Percentiles rank a stretch among this genome's conserved stretches.
Conservation (phyloP, 129 eudicot species). For the Gnaphalium uliginosum region DNA sequence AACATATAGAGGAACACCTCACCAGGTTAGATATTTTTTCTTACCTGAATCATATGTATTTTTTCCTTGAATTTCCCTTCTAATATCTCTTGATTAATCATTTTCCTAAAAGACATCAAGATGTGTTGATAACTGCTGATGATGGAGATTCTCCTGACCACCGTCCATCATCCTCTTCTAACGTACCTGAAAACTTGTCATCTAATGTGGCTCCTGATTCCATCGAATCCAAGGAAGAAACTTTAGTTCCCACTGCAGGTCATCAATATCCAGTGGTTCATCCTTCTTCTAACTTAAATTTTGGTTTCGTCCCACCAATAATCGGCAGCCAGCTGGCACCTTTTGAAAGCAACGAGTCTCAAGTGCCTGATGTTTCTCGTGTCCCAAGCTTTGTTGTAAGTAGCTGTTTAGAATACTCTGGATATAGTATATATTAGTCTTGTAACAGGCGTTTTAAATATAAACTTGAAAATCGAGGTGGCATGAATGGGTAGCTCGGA, state of each 20-base stretch:
- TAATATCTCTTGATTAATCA: not conserved
- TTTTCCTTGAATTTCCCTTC: not conserved
- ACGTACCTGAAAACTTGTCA: conserved; percentile 45
- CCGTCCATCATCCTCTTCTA: conserved; percentile 44
- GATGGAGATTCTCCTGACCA: conserved; percentile 47
- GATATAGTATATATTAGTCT: not conserved
- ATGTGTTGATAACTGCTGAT: conserved; percentile 36
- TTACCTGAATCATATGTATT: not conserved
- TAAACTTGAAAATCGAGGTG: not conserved
- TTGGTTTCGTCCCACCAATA: conserved; percentile 68
- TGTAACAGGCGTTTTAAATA: not conserved
- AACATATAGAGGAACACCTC: conserved; percentile 42
- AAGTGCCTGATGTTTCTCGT: conserved; percentile 63
- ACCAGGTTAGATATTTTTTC: conserved; percentile 45
- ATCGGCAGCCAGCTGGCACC: conserved; percentile 53
- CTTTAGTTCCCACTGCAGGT: conserved; percentile 41
- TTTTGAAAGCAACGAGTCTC: conserved; percentile 63
- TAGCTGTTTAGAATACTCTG: conserved; percentile 5
- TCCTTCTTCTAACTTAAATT: conserved; percentile 52
- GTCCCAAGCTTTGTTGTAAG: conserved; percentile 83
- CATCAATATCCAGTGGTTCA: conserved; percentile 53
- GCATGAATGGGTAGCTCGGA: not conserved
- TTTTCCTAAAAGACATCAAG: conserved; percentile 49
- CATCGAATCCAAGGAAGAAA: conserved; percentile 55
- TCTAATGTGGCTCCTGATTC: conserved; percentile 48